A percentile compares a stretch with the other conserved stretches of the same genome.
Evolutionary conservation across 192 early-diverging fungal genomes (phyloP).

Genomic region (Coemansia sp.): DNA sequence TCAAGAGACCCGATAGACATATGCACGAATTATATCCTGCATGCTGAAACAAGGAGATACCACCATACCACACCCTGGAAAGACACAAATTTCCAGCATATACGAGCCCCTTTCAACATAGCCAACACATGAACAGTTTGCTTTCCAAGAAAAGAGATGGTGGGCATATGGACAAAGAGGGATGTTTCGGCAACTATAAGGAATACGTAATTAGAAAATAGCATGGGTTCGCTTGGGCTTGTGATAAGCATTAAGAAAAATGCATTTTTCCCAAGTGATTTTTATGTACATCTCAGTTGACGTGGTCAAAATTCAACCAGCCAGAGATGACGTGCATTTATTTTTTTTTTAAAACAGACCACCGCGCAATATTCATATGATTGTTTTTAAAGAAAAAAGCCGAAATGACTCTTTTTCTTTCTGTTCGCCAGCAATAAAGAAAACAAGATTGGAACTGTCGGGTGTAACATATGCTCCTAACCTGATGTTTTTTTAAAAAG

Average conservation of each 20-base stretch:
- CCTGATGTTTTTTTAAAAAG: background rate
- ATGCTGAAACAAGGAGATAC: slow-evolving; percentile 1
- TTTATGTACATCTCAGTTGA: background rate
- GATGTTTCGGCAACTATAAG: slow-evolving; percentile 3
- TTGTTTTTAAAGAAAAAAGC: background rate
- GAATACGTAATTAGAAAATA: background rate
- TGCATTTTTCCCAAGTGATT: slow-evolving; percentile 4
- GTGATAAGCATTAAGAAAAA: background rate
- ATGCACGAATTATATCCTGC: slow-evolving; percentile 20
- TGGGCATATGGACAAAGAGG: background rate
- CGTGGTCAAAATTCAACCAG: background rate
- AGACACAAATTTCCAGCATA: background rate
- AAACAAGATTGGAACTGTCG: slow-evolving; percentile 1
- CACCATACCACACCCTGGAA: background rate
- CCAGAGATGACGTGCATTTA: background rate
- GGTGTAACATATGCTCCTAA: background rate
- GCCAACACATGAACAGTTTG: background rate
- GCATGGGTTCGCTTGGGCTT: background rate
- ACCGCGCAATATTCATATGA: background rate
- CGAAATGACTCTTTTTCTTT: background rate
- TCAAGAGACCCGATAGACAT: slow-evolving; percentile 5
- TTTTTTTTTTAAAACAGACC: background rate
- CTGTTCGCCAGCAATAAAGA: background rate
- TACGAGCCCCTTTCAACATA: background rate
- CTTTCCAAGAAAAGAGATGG: background rate